These are phyloP conservation scores for Arabidopsis hybrid DNA, from an alignment of 441 rosid species.

Conservation along the genomic window DNA sequence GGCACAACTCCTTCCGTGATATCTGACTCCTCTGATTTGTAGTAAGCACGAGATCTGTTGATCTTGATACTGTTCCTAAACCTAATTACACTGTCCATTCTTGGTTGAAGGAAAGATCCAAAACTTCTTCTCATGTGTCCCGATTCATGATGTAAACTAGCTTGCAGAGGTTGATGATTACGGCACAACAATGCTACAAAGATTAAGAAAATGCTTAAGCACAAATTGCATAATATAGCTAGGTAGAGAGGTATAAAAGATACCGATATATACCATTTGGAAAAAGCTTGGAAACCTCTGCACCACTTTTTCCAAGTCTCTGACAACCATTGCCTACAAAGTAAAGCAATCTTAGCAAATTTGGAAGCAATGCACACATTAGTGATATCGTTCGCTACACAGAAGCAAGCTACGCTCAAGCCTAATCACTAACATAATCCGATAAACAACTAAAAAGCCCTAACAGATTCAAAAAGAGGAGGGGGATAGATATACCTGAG, in stretches of 20 bases:
- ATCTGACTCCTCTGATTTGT: constrained; percentile 87
- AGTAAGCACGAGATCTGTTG: constrained; percentile 61
- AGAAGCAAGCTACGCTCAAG: background rate
- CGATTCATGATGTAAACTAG: constrained; percentile 40
- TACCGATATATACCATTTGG: constrained; percentile 45
- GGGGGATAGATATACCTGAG: constrained; percentile 57
- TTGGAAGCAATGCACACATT: constrained; percentile 2
- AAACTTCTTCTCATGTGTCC: constrained; percentile 45
- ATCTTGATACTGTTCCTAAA: constrained; percentile 35
- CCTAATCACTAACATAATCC: constrained; percentile 2
- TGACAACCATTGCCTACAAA: constrained; percentile 56
- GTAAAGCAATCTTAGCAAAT: constrained; percentile 9
- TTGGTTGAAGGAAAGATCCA: constrained; percentile 47
- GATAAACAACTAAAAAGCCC: background rate
- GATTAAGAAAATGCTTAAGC: constrained; percentile 26
- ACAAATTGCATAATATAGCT: background rate
- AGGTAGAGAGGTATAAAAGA: constrained; percentile 18
- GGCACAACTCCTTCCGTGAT: constrained; percentile 57
- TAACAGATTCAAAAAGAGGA: too few species aligned
- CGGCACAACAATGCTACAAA: constrained; percentile 41
- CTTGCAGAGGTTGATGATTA: constrained; percentile 41
- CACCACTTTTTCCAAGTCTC: constrained; percentile 38
- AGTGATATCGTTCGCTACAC: background rate
- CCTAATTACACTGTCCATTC: constrained; percentile 34
- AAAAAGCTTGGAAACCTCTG: constrained; percentile 42